phyloP scores from a whole-genome alignment of 202 grass and related monocot genomes.

The Setaria viridis region DNA sequence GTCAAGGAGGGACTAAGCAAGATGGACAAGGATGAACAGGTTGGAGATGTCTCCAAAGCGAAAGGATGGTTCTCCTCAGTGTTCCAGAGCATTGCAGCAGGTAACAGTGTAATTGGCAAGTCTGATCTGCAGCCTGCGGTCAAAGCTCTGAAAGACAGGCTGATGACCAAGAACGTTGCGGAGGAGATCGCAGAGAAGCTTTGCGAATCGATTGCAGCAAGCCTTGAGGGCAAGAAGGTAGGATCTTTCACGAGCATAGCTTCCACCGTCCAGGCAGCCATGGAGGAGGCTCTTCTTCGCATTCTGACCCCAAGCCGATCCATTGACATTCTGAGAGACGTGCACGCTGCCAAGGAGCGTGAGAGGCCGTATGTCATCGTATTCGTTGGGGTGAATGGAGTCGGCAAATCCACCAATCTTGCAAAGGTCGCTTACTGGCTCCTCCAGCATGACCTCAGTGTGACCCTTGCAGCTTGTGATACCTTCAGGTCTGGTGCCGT shows the following conservation, averaged over 20 bases:
- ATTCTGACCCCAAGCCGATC: conserved; percentile 63
- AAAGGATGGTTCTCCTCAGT: conserved; percentile 76
- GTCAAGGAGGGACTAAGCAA: conserved; percentile 59
- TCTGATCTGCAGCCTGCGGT: neutral
- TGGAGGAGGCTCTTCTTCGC: conserved; percentile 67
- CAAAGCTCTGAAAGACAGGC: neutral
- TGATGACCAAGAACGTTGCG: conserved; percentile 69
- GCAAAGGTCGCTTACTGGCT: conserved; percentile 22
- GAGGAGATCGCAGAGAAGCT: conserved; percentile 77
- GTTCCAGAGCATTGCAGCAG: conserved; percentile 62
- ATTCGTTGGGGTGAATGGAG: conserved; percentile 11
- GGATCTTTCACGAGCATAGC: conserved; percentile 62
- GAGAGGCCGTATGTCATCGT: neutral
- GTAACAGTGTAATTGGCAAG: neutral
- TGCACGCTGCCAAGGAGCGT: conserved; percentile 5
- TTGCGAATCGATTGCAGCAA: conserved; percentile 64
- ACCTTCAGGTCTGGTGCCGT: conserved; percentile 18
- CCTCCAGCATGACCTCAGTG: neutral
- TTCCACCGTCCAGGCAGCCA: conserved; percentile 60
- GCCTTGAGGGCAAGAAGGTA: conserved; percentile 63
- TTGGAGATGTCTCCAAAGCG: conserved; percentile 49
- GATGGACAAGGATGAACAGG: conserved; percentile 62
- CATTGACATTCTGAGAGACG: conserved; percentile 66
- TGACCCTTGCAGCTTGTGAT: conserved; percentile 23
- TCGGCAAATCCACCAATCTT: conserved; percentile 32